Conservation (phyloP, 108 stramenopile species). For the Epithemia pelagica region DNA sequence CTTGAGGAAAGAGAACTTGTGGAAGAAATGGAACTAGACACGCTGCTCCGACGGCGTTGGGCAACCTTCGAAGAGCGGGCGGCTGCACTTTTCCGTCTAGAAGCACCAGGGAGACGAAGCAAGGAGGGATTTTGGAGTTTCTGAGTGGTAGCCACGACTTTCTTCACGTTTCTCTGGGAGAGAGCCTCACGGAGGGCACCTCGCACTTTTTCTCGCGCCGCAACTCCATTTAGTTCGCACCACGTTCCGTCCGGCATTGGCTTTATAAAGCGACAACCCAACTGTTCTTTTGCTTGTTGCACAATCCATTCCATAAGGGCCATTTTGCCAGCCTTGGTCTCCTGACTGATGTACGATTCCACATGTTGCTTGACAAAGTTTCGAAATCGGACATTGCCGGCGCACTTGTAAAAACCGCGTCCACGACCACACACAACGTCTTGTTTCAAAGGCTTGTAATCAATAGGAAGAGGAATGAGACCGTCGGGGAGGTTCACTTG, state of each 20-base stretch:
- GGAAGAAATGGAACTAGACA: too few relatives aligned
- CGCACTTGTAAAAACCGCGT: background rate
- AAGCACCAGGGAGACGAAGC: too few relatives aligned
- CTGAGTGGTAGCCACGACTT: background rate
- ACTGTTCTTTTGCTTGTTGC: background rate
- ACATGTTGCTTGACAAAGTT: slow-evolving; percentile 8
- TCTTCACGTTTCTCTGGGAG: slow-evolving; percentile 5
- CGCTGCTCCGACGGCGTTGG: too few relatives aligned
- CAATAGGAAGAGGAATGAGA: background rate
- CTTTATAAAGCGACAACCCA: background rate
- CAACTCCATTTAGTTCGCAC: slow-evolving; percentile 6
- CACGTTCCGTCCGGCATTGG: slow-evolving; percentile 1
- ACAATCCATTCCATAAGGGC: slow-evolving; percentile 15
- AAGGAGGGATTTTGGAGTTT: too few relatives aligned
- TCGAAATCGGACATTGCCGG: slow-evolving; percentile 17
- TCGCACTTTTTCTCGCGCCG: slow-evolving; percentile 23
- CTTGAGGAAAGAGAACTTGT: too few relatives aligned
- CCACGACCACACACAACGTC: slow-evolving; percentile 16
- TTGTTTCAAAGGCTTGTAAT: background rate
- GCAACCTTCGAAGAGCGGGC: too few relatives aligned
- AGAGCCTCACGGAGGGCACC: slow-evolving; percentile 19
- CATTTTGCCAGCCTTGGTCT: slow-evolving; percentile 12
- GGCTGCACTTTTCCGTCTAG: too few relatives aligned
- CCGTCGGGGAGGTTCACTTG: background rate
- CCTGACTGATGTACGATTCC: background rate